Percentiles rank a stretch among this genome's conserved stretches.
phyloP scores from a whole-genome alignment of 805 yeast genomes.

The Clavispora asparagi region DNA sequence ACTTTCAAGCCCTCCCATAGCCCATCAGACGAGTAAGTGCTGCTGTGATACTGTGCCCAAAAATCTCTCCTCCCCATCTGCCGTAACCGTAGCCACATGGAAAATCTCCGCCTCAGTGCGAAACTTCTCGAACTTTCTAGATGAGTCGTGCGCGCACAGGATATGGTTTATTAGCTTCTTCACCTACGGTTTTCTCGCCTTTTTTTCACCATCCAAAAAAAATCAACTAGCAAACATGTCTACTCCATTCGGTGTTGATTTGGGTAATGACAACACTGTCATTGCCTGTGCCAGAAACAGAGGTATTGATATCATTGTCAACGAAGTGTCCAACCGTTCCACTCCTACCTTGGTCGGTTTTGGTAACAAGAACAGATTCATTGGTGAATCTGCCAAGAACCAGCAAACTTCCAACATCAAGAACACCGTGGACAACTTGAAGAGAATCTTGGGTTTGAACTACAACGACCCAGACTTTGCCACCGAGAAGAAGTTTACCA shows the following conservation, averaged over 20 bases:
- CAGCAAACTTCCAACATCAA: constrained; percentile 95
- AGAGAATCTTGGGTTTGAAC: constrained; percentile 83
- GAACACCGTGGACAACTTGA: constrained; percentile 92
- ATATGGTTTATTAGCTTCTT: not conserved
- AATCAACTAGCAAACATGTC: constrained; percentile 50
- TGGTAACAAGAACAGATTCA: constrained; percentile 80
- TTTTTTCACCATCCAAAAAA: not conserved
- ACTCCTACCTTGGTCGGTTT: constrained; percentile 92
- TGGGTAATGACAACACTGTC: constrained; percentile 92
- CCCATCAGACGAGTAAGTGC: no score
- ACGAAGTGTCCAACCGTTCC: constrained; percentile 96
- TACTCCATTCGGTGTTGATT: constrained; percentile 95
- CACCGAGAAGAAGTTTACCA: constrained; percentile 67
- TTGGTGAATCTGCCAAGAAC: constrained; percentile 94
- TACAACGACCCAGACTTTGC: constrained; percentile 71
- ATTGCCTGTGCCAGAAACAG: constrained; percentile 95
- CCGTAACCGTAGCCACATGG: no score
- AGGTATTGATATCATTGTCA: constrained; percentile 97
- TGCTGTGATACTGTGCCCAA: no score
- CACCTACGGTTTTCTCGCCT: not conserved
- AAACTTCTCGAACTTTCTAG: constrained; percentile 21
- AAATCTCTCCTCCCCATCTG: no score
- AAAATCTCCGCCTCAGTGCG: not conserved
- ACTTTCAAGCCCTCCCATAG: no score
- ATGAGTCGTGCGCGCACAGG: constrained; percentile 17